These are phyloP conservation scores for Aspergillus affinis DNA, from an alignment of 495 filamentous ascomycete genomes.

Conservation along the genomic window DNA sequence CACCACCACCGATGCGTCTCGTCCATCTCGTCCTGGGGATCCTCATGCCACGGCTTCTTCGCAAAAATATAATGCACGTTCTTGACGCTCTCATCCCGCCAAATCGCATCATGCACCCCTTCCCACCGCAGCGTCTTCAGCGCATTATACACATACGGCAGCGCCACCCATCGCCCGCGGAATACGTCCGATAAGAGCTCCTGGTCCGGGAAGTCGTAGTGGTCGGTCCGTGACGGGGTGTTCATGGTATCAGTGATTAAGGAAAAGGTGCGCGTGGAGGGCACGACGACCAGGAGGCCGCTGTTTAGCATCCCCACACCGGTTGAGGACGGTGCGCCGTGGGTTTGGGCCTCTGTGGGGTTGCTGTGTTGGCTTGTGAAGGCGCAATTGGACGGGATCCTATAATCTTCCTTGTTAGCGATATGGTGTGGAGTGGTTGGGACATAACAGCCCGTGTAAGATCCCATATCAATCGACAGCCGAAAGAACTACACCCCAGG, in stretches of 20 bases:
- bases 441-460: too few species aligned
- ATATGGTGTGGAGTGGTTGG: too few species aligned
- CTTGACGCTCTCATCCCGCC: conserved; percentile 74
- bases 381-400: conserved; percentile 71
- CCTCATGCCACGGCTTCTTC: conserved; percentile 80
- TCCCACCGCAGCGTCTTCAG: conserved; percentile 72
- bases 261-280: conserved; percentile 53
- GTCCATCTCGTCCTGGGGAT: conserved; percentile 27
- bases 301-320: conserved; percentile 70
- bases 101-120: conserved; percentile 68
- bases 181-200: conserved; percentile 67
- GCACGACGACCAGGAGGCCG: conserved; percentile 72
- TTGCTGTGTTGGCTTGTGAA: conserved; percentile 66
- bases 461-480: too few species aligned
- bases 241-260: conserved; percentile 47
- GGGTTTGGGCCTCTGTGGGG: conserved; percentile 56
- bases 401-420: conserved; percentile 4
- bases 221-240: conserved; percentile 35
- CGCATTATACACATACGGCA: conserved; percentile 82
- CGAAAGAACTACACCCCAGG: too few species aligned
- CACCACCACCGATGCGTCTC: conserved; percentile 66
- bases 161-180: conserved; percentile 63
- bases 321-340: conserved; percentile 48
- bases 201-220: conserved; percentile 77
- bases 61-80: conserved; percentile 79